These are phyloP conservation scores for Phytophthora brassicae DNA, from an alignment of 352 stramenopile genomes.

Conservation along the genomic window DNA sequence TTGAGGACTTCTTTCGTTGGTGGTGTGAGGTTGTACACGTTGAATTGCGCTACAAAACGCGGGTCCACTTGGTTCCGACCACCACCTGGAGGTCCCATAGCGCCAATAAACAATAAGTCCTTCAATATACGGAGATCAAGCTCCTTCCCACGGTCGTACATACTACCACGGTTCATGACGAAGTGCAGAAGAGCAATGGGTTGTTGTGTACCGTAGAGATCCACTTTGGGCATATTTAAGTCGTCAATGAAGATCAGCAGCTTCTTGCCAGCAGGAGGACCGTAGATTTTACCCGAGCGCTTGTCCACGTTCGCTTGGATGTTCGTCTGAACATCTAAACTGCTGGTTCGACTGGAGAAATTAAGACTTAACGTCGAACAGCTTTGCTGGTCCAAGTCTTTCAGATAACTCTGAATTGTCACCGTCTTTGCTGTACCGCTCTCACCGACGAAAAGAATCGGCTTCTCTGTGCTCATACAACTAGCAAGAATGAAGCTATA, in stretches of 20 bases:
- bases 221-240: constrained; percentile 97
- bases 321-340: constrained; percentile 92
- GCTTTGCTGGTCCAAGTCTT: constrained; percentile 68
- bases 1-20: constrained; percentile 90
- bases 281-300: constrained; percentile 94
- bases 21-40: constrained; percentile 95
- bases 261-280: constrained; percentile 92
- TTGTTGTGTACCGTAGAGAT: constrained; percentile 95
- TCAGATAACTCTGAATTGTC: constrained; percentile 94
- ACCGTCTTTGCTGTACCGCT: constrained; percentile 95
- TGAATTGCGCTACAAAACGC: constrained; percentile 94
- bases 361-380: constrained; percentile 87
- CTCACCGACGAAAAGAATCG: constrained; percentile 94
- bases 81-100: constrained; percentile 94
- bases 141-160: constrained; percentile 96
- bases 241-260: constrained; percentile 96
- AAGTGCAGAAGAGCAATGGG: constrained; percentile 95
- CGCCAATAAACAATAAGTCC: constrained; percentile 93
- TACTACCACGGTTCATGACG: constrained; percentile 88
- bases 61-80: constrained; percentile 94
- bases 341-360: constrained; percentile 94
- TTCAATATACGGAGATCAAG: constrained; percentile 93
- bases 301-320: constrained; percentile 97
- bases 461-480: constrained; percentile 85
- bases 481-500: constrained; percentile 93